Conservation (phyloP, 2,329 filamentous ascomycete genomes). For the Zymoseptoria pseudotritici region DNA sequence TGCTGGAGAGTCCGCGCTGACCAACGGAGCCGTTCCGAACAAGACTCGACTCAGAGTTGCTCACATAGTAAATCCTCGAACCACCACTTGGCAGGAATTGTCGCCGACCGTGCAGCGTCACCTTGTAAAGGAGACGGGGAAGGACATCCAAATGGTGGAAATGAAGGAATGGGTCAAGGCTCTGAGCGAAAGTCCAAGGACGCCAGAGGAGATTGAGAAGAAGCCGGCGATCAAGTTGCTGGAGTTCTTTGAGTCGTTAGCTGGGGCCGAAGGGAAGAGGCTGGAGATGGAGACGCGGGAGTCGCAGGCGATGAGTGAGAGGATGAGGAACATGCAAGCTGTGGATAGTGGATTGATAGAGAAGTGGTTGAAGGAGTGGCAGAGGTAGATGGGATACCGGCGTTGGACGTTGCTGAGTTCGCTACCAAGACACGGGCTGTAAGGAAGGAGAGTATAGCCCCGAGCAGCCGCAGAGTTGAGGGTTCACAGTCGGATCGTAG, state of each 20-base stretch:
- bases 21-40: neutral
- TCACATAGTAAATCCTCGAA: neutral
- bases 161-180: neutral
- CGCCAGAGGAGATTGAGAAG: neutral
- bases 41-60: neutral
- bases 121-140: neutral
- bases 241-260: neutral
- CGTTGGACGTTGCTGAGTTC: too few species aligned
- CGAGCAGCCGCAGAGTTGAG: too few species aligned
- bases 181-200: neutral
- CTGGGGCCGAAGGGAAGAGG: neutral
- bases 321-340: constrained; percentile 22
- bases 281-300: neutral
- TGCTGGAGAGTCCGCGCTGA: constrained; percentile 4
- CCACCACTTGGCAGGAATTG: neutral
- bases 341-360: constrained; percentile 17
- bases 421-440: too few species aligned
- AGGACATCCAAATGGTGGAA: neutral
- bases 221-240: neutral
- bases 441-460: too few species aligned
- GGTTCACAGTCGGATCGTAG: too few species aligned
- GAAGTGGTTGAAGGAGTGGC: constrained; percentile 23
- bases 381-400: constrained; percentile 4
- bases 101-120: neutral
- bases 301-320: constrained; percentile 21